Conservation (phyloP, 805 yeast species). For the Wickerhamomyces bisporus region DNA sequence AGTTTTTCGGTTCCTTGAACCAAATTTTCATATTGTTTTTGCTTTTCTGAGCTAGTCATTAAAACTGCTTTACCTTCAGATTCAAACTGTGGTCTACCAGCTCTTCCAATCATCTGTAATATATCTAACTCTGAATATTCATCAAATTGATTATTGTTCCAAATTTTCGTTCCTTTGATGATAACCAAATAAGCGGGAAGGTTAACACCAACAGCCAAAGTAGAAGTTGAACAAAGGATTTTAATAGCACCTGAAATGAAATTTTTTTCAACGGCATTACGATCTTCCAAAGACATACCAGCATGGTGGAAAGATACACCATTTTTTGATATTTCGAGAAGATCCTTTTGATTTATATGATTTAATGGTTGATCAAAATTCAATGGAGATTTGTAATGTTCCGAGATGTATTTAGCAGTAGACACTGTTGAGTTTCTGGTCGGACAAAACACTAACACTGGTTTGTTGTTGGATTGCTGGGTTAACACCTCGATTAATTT, state of each 20-base stretch:
- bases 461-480: constrained; percentile 34
- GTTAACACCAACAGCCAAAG: constrained; percentile 57
- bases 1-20: constrained; percentile 37
- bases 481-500: constrained; percentile 37
- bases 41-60: constrained; percentile 35
- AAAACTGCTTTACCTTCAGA: constrained; percentile 42
- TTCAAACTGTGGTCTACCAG: constrained; percentile 59
- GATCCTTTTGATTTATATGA: constrained; percentile 24
- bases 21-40: constrained; percentile 35
- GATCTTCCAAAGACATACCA: constrained; percentile 44
- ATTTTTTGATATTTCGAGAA: constrained; percentile 16
- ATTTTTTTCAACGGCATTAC: constrained; percentile 38
- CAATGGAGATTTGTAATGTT: constrained; percentile 9
- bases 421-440: constrained; percentile 43
- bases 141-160: constrained; percentile 42
- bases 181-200: constrained; percentile 56
- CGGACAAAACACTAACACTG: constrained; percentile 48
- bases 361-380: neutral
- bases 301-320: constrained; percentile 59
- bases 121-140: constrained; percentile 54
- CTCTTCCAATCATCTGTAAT: constrained; percentile 61
- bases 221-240: constrained; percentile 52
- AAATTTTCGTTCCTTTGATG: constrained; percentile 59
- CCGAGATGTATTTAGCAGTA: constrained; percentile 38
- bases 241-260: constrained; percentile 39